Base-by-base conservation (phyloP, 2,329 filamentous ascomycete species). In the Colletotrichum sp. region DNA sequence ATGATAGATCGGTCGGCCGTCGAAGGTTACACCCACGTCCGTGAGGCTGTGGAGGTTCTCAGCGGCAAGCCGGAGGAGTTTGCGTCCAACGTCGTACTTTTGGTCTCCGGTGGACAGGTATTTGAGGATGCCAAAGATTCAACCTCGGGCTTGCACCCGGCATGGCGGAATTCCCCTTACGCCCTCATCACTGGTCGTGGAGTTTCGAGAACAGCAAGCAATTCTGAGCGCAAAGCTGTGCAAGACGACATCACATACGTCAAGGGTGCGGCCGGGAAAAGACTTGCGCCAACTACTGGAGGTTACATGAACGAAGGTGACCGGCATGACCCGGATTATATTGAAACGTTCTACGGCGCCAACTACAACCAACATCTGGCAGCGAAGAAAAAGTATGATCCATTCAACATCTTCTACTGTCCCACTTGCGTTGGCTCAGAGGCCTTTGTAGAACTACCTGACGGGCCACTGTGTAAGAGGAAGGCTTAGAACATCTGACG, bases 251-350 rank as follows among this genome's bases (percentile, higher is more conserved):
- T 82, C 32, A 83, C 82, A 4, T 80, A 76, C 39, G 77, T 81
- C 64, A 82, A 82, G 74, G 81, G 79, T 32, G 80, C 74, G 21
- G 81, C 81, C 10, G 77, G 83, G 8, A 82, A 84, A 71, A 79
- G 78, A 6, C 76, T 87, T 18, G 83, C 85, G 3, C 86, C 86
- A 2, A 78, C 83, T 57, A 85, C 83, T 8, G 87, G 86, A 5
- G 82, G 81, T 5, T 88, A 88, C 78, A 82, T 86, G 79, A 88
- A 87, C 69, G 87, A 88, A 78, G 86, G 81, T 15, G 82, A 86
- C 77, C 70, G 80, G 1, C 77, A 83, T 24, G 83, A 86, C 68
- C 81, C 83, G 3, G 75, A 84, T 32, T 84, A 79, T 36, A 78
- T 79, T 8, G 4, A 80, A 39, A 78, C 81, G 4, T 86, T 86